Conservation (phyloP, 2,329 filamentous ascomycete species). For the Rhynchosporium graminicola region DNA sequence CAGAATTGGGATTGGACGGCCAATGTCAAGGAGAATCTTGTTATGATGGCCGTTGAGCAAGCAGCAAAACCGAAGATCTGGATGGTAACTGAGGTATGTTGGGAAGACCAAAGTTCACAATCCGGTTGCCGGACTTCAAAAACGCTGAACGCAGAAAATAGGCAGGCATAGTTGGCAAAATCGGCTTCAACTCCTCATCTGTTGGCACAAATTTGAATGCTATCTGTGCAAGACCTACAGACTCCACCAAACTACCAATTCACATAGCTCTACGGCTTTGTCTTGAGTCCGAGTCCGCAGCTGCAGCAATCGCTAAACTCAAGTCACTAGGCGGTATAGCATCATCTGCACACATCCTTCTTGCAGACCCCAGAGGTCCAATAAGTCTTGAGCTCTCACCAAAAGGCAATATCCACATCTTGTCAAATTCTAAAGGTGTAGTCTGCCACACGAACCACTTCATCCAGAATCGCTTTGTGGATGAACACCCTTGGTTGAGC, state of each 20-base stretch:
- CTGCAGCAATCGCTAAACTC: slow-evolving; percentile 48
- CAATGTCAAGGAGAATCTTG: slow-evolving; percentile 26
- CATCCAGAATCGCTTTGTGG: slow-evolving; percentile 36
- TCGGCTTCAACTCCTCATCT: slow-evolving; percentile 55
- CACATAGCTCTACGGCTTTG: slow-evolving; percentile 56
- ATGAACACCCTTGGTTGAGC: slow-evolving; percentile 40
- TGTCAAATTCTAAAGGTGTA: slow-evolving; percentile 25
- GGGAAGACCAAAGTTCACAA: neutral
- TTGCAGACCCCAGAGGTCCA: slow-evolving; percentile 46
- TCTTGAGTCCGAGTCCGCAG: slow-evolving; percentile 48
- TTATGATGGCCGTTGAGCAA: slow-evolving; percentile 27
- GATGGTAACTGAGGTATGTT: slow-evolving; percentile 37
- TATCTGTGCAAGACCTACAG: slow-evolving; percentile 52
- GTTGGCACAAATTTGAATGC: slow-evolving; percentile 59
- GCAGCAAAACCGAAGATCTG: slow-evolving; percentile 24
- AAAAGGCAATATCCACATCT: slow-evolving; percentile 35
- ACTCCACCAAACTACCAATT: slow-evolving; percentile 49
- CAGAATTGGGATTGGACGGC: slow-evolving; percentile 37
- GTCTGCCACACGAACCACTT: slow-evolving; percentile 41
- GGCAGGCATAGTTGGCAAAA: slow-evolving; percentile 44
- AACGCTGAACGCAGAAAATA: slow-evolving; percentile 16
- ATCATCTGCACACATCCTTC: slow-evolving; percentile 53
- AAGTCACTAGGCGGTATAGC: slow-evolving; percentile 54
- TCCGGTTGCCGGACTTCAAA: neutral
- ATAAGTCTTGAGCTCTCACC: slow-evolving; percentile 50